Percentiles rank a stretch among this genome's conserved stretches.
Conservation (phyloP, 805 yeast species). For the Candida gorgasii region DNA sequence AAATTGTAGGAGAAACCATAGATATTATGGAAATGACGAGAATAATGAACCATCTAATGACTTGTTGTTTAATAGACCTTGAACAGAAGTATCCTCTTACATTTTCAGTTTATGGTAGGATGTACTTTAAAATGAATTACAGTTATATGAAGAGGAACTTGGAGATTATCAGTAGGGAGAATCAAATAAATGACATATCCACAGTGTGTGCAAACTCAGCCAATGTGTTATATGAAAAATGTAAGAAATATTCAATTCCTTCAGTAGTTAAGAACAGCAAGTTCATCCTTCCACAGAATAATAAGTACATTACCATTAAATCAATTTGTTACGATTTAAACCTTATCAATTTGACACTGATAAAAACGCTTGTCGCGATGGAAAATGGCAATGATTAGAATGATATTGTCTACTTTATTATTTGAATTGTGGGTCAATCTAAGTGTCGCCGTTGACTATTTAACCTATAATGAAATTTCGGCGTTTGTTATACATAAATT, state of each 20-base stretch:
- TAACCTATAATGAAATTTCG: too few relatives aligned
- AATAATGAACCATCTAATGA: conserved; percentile 11
- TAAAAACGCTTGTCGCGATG: too few relatives aligned
- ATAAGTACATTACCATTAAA: neutral
- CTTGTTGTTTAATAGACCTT: conserved; percentile 25
- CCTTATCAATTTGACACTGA: neutral
- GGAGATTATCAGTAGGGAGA: conserved; percentile 3
- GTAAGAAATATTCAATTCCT: neutral
- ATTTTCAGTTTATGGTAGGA: conserved; percentile 32
- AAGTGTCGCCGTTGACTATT: too few relatives aligned
- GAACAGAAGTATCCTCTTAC: conserved; percentile 31
- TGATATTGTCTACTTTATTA: too few relatives aligned
- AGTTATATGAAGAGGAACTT: conserved; percentile 7
- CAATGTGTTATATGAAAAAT: neutral
- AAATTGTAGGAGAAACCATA: neutral
- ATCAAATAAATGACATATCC: neutral
- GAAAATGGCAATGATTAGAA: too few relatives aligned
- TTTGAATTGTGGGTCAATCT: too few relatives aligned
- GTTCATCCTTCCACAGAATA: too few relatives aligned
- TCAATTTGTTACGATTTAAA: neutral
- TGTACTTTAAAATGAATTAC: conserved; percentile 16
- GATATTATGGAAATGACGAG: neutral
- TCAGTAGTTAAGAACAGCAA: neutral
- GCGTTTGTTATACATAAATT: too few relatives aligned
- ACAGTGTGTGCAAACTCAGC: neutral